Evolutionary conservation across 1,139 yeast genomes (phyloP), one percentile per base, ranked within the genome.

Genomic region (Scheffersomyces cryptocercus): DNA sequence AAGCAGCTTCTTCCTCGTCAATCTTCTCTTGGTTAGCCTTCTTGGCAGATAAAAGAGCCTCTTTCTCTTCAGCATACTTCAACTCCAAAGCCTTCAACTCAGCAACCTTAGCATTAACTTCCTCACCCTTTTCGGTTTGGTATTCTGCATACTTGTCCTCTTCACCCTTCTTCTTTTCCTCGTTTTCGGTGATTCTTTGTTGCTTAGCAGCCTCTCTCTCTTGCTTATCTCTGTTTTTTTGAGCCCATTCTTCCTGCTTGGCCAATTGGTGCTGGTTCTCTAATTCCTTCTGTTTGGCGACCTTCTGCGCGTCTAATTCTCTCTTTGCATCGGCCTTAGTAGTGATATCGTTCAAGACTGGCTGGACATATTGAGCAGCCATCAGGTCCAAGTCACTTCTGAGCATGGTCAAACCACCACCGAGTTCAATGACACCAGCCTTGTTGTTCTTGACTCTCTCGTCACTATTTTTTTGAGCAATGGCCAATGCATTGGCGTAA

Each of bases 371-470:
- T 43, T 84, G 77, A 45, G 83, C 70, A n/a, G 98, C 98, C 73
- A 93, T 81, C 42, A 78, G 79, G 50, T 87, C 86, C 49, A 93
- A 81, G 60, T 91, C 97, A 24, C 75, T 77, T 50, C 79, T 87
- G 40, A 87, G 75, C 77, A 91, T 82, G 57, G 79, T 81, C 53
- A 88, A 75, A 3, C 98, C 98, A 53, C 96, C 97, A 49, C 99
- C 99, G 52, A 91, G 70, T 58, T 89, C 78, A 55, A 89, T 75
- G 59, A 84, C 76, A 39, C 88, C 89, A 38, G 65, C 56, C 44
- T 68, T 65, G 52, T 67, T 58, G 43, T 52, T 60, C 44, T 70
- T 77, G 45, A 79, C 59, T 55, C 90, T 75, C 55, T 79, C 82
- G 44, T 77, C 77, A 45, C 78, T 68, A 52, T 82, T 79, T 54